phyloP scores from a whole-genome alignment of 345 rosid species.

The Excoecaria cochinchinensis region DNA sequence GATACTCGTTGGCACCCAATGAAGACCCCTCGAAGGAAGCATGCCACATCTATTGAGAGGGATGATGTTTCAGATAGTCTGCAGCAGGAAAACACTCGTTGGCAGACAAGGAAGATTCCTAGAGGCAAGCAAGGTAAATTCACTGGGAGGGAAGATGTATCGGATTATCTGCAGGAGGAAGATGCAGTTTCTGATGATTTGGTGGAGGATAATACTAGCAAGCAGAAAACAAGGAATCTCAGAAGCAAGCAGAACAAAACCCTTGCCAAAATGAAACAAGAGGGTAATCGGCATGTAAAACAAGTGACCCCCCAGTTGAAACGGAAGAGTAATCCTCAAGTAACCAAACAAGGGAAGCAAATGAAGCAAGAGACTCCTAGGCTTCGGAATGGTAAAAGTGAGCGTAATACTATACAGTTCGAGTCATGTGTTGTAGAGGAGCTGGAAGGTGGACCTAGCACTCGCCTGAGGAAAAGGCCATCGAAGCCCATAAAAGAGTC shows the following conservation, averaged over 20 bases:
- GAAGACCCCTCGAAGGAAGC: slow-evolving; percentile 38
- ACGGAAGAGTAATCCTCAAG: slow-evolving; percentile 12
- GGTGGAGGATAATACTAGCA: neutral
- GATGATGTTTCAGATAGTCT: slow-evolving; percentile 36
- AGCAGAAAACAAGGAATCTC: neutral
- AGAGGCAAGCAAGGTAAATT: slow-evolving; percentile 44
- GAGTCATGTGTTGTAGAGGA: slow-evolving; percentile 38
- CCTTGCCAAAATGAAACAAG: slow-evolving; percentile 31
- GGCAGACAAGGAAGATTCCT: slow-evolving; percentile 37
- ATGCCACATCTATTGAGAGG: slow-evolving; percentile 24
- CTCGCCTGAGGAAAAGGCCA: slow-evolving; percentile 66
- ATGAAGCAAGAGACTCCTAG: slow-evolving; percentile 40
- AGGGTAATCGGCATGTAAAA: slow-evolving; percentile 28
- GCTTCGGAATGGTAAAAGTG: slow-evolving; percentile 31
- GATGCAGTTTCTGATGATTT: neutral
- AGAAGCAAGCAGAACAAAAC: neutral
- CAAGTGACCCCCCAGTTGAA: slow-evolving; percentile 10
- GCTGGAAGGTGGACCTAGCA: slow-evolving; percentile 68
- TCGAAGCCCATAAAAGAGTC: slow-evolving; percentile 40
- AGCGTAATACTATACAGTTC: slow-evolving; percentile 23
- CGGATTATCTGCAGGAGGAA: slow-evolving; percentile 41
- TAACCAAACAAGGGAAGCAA: slow-evolving; percentile 28
- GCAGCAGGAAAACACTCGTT: slow-evolving; percentile 31
- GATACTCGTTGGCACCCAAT: slow-evolving; percentile 17
- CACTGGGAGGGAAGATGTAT: slow-evolving; percentile 34